Percentiles rank a stretch among this genome's conserved stretches.
phyloP scores from a whole-genome alignment of 225 moss, liverwort and hornwort species.

The Takakia lepidozioides region DNA sequence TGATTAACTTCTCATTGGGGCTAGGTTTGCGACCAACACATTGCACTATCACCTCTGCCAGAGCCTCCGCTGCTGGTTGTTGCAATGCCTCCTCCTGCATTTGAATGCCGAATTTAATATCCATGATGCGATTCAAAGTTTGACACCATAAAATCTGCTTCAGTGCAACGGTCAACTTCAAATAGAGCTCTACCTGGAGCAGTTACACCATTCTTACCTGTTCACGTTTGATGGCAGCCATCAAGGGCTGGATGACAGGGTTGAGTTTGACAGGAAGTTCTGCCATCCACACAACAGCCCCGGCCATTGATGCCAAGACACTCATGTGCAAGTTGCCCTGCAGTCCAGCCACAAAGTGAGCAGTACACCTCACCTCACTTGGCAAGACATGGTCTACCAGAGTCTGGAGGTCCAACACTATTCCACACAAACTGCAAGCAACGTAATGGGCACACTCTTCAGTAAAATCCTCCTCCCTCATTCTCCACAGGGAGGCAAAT shows the following conservation, averaged over 20 bases:
- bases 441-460: too few species aligned
- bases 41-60: conserved; percentile 81
- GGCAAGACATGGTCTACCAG: neutral
- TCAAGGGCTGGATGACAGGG: conserved; percentile 81
- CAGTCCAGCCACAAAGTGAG: too few species aligned
- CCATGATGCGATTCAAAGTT: neutral
- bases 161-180: too few species aligned
- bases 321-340: conserved; percentile 87
- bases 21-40: conserved; percentile 84
- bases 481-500: neutral
- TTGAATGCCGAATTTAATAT: neutral
- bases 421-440: neutral
- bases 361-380: too few species aligned
- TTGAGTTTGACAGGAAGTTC: conserved; percentile 80
- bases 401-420: too few species aligned
- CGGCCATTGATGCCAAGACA: conserved; percentile 81
- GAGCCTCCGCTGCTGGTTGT: conserved; percentile 73
- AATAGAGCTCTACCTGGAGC: neutral
- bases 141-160: neutral
- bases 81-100: conserved; percentile 79
- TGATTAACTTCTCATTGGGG: conserved; percentile 84
- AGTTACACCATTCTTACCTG: conserved; percentile 37
- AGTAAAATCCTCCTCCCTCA: too few species aligned
- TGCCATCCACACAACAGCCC: conserved; percentile 94
- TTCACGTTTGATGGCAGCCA: conserved; percentile 88